phyloP scores from a whole-genome alignment of 2,329 filamentous ascomycete genomes.

The Arthroderma sp. region DNA sequence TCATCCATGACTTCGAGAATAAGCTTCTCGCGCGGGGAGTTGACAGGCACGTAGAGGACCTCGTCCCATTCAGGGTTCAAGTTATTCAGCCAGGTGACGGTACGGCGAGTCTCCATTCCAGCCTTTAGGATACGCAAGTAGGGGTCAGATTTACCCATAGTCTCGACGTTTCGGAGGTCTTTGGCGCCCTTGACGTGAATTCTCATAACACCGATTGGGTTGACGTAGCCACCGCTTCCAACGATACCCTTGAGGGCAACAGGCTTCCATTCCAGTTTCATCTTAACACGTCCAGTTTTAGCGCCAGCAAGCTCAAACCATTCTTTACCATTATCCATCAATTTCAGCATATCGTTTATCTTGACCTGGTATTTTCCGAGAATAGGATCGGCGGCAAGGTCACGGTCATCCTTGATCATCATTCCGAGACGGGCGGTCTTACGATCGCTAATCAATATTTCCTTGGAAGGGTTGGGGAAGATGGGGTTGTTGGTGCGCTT shows the following conservation, averaged over 20 bases:
- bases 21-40: conserved; percentile 70
- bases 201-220: conserved; percentile 88
- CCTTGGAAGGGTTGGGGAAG: conserved; percentile 85
- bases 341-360: conserved; percentile 80
- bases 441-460: conserved; percentile 87
- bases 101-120: conserved; percentile 79
- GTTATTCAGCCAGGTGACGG: conserved; percentile 92
- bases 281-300: conserved; percentile 74
- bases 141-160: conserved; percentile 91
- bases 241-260: conserved; percentile 70
- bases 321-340: conserved; percentile 84
- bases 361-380: conserved; percentile 92
- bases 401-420: conserved; percentile 90
- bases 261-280: conserved; percentile 90
- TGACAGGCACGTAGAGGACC: conserved; percentile 83
- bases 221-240: conserved; percentile 74
- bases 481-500: conserved; percentile 97
- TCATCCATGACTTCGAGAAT: conserved; percentile 93
- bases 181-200: conserved; percentile 77
- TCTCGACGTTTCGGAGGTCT: conserved; percentile 82
- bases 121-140: conserved; percentile 83
- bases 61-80: conserved; percentile 94
- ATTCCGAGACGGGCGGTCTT: conserved; percentile 82
- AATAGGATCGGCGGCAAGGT: conserved; percentile 68
- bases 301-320: conserved; percentile 84